These are phyloP conservation scores for Neurospora sp. DNA, from an alignment of 495 filamentous ascomycete genomes.

Conservation along the genomic window DNA sequence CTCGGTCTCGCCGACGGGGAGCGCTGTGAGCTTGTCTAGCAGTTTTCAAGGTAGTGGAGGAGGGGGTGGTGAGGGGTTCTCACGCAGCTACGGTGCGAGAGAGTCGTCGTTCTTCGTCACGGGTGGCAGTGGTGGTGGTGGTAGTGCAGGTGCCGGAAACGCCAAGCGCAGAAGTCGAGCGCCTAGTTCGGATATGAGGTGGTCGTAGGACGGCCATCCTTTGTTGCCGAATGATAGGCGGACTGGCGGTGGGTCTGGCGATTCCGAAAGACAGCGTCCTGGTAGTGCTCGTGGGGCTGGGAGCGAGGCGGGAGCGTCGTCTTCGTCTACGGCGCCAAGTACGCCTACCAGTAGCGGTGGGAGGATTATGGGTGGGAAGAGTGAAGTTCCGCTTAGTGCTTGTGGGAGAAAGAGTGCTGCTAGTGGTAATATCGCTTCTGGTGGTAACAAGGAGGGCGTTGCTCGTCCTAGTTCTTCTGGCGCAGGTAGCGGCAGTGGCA, in stretches of 20 bases:
- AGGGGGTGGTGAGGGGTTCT: not conserved
- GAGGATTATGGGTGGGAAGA: not conserved
- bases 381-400: not conserved
- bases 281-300: not conserved
- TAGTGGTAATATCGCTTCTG: not conserved
- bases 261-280: not conserved
- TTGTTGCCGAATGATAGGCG: not conserved
- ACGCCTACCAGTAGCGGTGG: not conserved
- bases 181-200: slow-evolving; percentile 22
- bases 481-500: not conserved
- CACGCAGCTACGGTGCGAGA: not conserved
- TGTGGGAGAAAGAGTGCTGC: not conserved
- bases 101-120: not conserved
- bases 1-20: slow-evolving; percentile 11
- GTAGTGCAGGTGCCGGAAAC: slow-evolving; percentile 7
- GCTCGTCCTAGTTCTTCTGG: not conserved
- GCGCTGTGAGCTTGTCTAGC: not conserved
- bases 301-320: not conserved
- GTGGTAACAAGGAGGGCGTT: not conserved
- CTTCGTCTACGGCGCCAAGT: not conserved
- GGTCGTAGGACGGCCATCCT: slow-evolving; percentile 17
- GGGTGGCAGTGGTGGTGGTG: not conserved
- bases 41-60: not conserved
- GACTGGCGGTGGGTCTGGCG: not conserved
- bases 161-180: slow-evolving; percentile 12